Conservation (phyloP, 768 basidiomycete species). For the Leccinum barrowsii region DNA sequence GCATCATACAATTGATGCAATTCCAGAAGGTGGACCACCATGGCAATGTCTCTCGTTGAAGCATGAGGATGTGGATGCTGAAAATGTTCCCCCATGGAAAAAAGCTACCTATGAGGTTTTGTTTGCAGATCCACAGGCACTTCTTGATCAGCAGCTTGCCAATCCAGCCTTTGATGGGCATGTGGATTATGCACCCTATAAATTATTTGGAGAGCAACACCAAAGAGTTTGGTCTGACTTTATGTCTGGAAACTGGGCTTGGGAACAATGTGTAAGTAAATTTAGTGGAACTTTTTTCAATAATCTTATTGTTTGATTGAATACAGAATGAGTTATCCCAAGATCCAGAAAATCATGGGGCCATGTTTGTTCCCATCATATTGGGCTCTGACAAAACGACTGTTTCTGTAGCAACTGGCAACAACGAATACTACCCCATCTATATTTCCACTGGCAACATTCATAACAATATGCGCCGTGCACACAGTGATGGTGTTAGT, state of each 20-base stretch:
- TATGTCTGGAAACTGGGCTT: background rate
- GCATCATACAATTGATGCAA: background rate
- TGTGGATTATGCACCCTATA: background rate
- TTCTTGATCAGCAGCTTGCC: background rate
- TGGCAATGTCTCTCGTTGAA: background rate
- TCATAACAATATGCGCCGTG: background rate
- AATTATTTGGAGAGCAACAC: background rate
- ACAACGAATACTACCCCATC: background rate
- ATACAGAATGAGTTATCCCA: background rate
- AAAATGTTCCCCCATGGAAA: background rate
- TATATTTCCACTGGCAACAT: background rate
- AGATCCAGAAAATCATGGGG: background rate
- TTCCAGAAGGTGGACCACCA: background rate
- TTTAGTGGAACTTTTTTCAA: background rate
- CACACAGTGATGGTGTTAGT: background rate
- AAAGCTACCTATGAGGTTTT: background rate
- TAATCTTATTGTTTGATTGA: background rate
- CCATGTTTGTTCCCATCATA: background rate
- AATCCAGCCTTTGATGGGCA: background rate
- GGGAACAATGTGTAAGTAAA: background rate
- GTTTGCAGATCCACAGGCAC: background rate
- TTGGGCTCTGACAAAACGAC: background rate
- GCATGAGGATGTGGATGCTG: background rate
- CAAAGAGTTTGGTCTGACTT: background rate
- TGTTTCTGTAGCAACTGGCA: background rate